Base-by-base conservation (phyloP, 805 yeast genomes). In the Isabelozyma heimii region DNA sequence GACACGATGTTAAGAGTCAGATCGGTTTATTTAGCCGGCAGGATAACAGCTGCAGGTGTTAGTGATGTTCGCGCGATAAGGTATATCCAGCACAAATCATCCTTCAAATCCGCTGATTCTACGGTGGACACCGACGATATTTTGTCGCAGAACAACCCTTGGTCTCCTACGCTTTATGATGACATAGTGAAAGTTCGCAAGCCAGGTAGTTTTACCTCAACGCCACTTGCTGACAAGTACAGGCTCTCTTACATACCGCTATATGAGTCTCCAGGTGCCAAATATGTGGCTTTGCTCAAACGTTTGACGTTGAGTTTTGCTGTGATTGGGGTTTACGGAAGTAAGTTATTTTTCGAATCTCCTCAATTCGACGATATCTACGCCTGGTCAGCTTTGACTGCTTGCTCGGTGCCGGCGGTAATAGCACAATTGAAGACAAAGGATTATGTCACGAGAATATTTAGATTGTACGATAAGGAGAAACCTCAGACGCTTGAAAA, bases 361-460 rank as follows among this genome's bases (percentile, higher is more conserved):
- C 73, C 78, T 1, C 76, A 83, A 43, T 76, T 83, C 45, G 76
- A 77, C 48, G 79, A 77, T 5, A 69, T 76, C 14, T 67, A 81
- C 51, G 79, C 81, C 2, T 54, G 67, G 24, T 69, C 77, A 1
- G 58, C 77, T 5, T 54, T 83, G 4, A 59, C 81, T 0, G 60
- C 80, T 1, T 51, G 82, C 13, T 85, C 89, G 4, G 65, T 79
- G 2, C 94, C 95, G 0, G 63, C 83, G 2, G 67, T 80, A 2
- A 59, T 62, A 4, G 73, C 69, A 9, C 77, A 74, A 53, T 82
- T 75, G 58, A 73, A 81, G 45, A 80, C 89, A 2, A 70, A 74
- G 33, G 83, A 88, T 46, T 86, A 85, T 55, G 96, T 89, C 28
- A 73, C 88, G 2, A 71, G 89, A 52, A 81, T 89, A 13, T 87